phyloP scores from a whole-genome alignment of 169 alveolate species.

The Plasmodium gonderi region DNA sequence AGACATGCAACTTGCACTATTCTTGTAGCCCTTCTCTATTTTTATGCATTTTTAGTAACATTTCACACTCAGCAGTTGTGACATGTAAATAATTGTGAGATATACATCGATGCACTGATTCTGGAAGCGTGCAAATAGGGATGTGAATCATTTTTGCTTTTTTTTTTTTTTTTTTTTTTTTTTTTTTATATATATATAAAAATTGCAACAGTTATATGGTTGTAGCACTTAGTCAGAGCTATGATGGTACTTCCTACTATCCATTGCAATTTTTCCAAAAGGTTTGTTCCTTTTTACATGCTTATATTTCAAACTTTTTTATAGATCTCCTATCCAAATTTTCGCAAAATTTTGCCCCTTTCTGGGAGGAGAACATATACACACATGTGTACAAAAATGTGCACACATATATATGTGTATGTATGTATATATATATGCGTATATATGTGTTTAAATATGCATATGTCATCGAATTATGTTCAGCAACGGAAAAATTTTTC shows the following conservation, averaged over 20 bases:
- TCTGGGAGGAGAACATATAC: not conserved
- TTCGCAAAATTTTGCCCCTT: slow-evolving; percentile 7
- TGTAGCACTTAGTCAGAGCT: too few species aligned
- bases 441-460: not conserved
- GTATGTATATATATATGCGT: not conserved
- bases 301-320: not conserved
- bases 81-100: not conserved
- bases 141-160: not conserved
- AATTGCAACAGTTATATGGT: not conserved
- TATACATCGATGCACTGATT: not conserved
- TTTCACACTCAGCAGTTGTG: too few species aligned
- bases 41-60: not conserved
- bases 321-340: slow-evolving; percentile 5
- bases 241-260: not conserved
- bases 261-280: not conserved
- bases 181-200: not conserved
- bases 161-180: not conserved
- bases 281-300: not conserved
- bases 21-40: not conserved
- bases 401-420: not conserved
- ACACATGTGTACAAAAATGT: not conserved
- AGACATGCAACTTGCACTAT: slow-evolving; percentile 4
- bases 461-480: not conserved
- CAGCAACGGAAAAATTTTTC: not conserved
- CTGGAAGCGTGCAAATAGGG: not conserved